Percentiles rank a stretch among this genome's conserved stretches.
Evolutionary conservation across 148 eudicot species (phyloP).

Genomic region (Fagopyrum tataricum): DNA sequence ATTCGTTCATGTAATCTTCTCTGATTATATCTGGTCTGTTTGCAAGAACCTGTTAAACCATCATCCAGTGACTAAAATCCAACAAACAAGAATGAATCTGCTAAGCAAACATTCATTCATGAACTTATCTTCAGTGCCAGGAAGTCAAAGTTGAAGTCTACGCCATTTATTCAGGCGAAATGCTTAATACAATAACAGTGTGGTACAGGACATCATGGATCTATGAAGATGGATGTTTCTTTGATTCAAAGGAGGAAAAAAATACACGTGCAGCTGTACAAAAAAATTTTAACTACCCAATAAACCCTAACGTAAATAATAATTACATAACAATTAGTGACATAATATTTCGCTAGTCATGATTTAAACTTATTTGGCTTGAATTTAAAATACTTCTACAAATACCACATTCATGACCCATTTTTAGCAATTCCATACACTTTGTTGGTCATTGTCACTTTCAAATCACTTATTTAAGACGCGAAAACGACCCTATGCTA

Average conservation of each 20-base stretch:
- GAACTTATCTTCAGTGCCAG: not conserved
- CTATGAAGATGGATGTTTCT: not conserved
- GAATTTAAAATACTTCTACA: no score
- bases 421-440: no score
- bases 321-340: no score
- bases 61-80: slow-evolving; percentile 14
- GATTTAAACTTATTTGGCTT: no score
- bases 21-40: slow-evolving; percentile 95
- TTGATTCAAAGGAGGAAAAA: no score
- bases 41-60: slow-evolving; percentile 76
- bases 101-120: not conserved
- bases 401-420: no score
- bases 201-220: not conserved
- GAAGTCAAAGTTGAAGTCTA: not conserved
- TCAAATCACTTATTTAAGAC: not conserved
- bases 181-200: not conserved
- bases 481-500: not conserved
- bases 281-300: no score
- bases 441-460: no score
- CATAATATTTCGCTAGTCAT: no score
- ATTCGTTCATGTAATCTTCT: slow-evolving; percentile 99
- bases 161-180: not conserved
- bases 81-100: slow-evolving; percentile 14
- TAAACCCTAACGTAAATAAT: no score
- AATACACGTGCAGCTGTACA: no score